Base-by-base conservation (phyloP, 345 rosid genomes). In the Syzygium jambos region DNA sequence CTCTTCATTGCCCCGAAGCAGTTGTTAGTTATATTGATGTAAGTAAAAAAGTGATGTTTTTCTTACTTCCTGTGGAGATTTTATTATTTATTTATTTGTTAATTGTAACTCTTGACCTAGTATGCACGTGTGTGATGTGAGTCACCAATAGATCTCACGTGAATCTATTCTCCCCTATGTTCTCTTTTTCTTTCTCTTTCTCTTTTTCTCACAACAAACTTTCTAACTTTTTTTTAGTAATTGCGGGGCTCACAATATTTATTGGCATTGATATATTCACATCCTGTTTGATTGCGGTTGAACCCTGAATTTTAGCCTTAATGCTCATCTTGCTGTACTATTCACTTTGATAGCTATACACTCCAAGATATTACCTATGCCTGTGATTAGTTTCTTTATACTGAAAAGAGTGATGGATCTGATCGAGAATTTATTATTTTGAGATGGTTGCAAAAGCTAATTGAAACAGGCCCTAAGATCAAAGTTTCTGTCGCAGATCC, bases 401-500 rank as follows among this genome's bases (percentile, higher is more conserved):
- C 41, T 65, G 78, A 65, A 65, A 34, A 65, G 46, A 34, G 11
- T 30, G 9, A 84, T 78, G n/a, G 85, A 41, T 51, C 85, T 54
- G 61, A 51, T 87, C 56, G 22, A 78, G n/a, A 52, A 56, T 78
- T 86, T 84, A 43, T 87, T 63, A 34, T 59, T 77, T 85, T 88
- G 83, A 88, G 86, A 80, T 90, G 77, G 86, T 78, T 59, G 52
- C 78, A 65, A 65, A 43, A 22, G 43, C 41, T 65, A 30, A 65
- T 65, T 30, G 41, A 68, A 68, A 68, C 12, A 30, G 78, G 23
- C 30, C 25, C 85, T 87, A 41, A 85, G 73, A 41, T 55, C 52
- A 43, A 41, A 38, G 43, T 63, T 85, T 87, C 59, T 89, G 6
- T 86, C 53, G 63, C 95, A 98, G 99, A 85, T 92, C 63, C 97